Evolutionary conservation across 139 green algal species (phyloP).

Genomic region (Nannochloris sp.): DNA sequence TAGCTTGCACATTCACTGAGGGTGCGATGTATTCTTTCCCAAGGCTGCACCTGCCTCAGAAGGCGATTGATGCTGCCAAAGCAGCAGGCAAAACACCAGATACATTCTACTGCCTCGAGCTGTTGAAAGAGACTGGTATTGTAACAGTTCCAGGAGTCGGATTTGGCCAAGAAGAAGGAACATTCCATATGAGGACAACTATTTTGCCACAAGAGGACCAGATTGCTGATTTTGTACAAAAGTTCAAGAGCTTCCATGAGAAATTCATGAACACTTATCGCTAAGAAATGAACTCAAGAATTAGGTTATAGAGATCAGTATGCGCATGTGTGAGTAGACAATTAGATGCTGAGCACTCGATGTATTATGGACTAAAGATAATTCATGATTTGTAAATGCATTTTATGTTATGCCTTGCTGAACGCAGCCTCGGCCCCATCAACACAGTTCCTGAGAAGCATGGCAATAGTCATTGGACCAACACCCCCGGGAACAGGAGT

Average conservation of each 20-base stretch:
- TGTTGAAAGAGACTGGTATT: constrained; percentile 86
- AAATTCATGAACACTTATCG: constrained; percentile 55
- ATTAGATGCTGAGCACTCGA: too few relatives aligned
- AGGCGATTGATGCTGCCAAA: constrained; percentile 52
- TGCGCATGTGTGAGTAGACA: too few relatives aligned
- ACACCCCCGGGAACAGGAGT: constrained; percentile 81
- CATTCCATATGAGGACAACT: constrained; percentile 93
- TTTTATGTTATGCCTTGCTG: neutral
- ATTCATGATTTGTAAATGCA: neutral
- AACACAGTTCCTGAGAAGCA: constrained; percentile 70
- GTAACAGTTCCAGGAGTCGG: constrained; percentile 83
- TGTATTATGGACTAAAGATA: too few relatives aligned
- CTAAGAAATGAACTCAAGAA: constrained; percentile 7
- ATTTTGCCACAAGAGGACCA: constrained; percentile 28
- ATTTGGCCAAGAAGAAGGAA: constrained; percentile 75
- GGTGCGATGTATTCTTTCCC: constrained; percentile 84
- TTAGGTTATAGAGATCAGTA: too few relatives aligned
- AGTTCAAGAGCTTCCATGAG: constrained; percentile 72
- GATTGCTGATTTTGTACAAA: constrained; percentile 56
- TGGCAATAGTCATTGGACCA: constrained; percentile 90
- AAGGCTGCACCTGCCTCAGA: constrained; percentile 53
- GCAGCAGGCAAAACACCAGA: constrained; percentile 77
- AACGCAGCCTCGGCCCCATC: constrained; percentile 21
- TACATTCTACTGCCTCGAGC: constrained; percentile 82
- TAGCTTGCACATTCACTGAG: constrained; percentile 79